Evolutionary conservation across 2,329 filamentous ascomycete species (phyloP).

Genomic region (Fusarium brevicatenulatum): DNA sequence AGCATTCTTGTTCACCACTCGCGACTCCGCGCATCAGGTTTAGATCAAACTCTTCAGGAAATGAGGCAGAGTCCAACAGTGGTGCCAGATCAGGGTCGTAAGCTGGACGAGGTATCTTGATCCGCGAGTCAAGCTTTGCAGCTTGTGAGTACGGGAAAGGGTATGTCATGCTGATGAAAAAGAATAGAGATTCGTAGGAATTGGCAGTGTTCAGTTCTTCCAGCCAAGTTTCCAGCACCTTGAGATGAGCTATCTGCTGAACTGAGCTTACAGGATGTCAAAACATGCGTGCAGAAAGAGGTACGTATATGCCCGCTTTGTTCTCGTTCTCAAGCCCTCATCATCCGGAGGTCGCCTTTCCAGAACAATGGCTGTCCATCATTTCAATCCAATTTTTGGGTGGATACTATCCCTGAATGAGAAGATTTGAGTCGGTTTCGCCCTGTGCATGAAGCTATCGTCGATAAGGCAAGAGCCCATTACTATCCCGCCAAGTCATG

Average conservation of each 20-base stretch:
- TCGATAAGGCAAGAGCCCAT: not conserved
- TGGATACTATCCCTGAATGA: not conserved
- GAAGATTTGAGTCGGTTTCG: slow-evolving; percentile 10
- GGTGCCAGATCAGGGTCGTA: not conserved
- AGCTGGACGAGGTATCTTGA: not conserved
- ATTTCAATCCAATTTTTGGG: fast-evolving
- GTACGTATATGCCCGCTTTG: not conserved
- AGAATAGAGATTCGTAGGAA: fast-evolving
- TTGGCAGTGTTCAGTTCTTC: not conserved
- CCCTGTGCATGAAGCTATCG: not conserved
- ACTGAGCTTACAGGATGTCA: not conserved
- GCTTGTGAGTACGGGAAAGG: slow-evolving; percentile 9
- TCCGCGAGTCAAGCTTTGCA: not conserved
- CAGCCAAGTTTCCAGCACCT: not conserved
- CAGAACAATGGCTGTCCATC: fast-evolving
- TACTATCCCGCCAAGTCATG: not conserved
- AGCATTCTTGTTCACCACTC: not conserved
- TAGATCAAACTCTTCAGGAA: slow-evolving; percentile 6
- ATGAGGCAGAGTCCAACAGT: slow-evolving; percentile 4
- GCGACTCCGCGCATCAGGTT: slow-evolving; percentile 7
- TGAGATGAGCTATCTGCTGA: too few species aligned
- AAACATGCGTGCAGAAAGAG: not conserved
- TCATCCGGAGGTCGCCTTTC: fast-evolving
- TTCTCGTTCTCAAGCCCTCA: not conserved
- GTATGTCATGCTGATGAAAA: not conserved